Conservation (phyloP, 306 rosid genomes). For the Dalbergia cultrata region DNA sequence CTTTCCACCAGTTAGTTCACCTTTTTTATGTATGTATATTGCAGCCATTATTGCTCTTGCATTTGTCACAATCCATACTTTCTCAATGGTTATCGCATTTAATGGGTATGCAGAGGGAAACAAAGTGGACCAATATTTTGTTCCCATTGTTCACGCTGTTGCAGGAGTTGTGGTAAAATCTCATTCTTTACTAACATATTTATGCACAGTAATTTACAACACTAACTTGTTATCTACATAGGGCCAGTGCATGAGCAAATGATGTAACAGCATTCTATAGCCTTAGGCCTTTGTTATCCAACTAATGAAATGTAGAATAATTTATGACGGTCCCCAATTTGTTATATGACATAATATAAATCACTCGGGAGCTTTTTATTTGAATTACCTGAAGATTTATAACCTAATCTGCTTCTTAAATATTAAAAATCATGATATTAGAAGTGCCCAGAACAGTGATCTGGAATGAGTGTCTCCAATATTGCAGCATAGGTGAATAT, state of each 20-base stretch:
- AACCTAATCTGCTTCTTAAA: slow-evolving; percentile 27
- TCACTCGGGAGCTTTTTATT: not conserved
- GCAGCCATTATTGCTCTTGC: slow-evolving; percentile 92
- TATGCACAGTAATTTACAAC: slow-evolving; percentile 17
- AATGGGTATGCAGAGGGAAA: slow-evolving; percentile 88
- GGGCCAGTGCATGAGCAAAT: slow-evolving; percentile 15
- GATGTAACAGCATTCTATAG: not conserved
- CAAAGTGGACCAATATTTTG: slow-evolving; percentile 79
- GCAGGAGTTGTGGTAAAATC: slow-evolving; percentile 84
- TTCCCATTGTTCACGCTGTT: slow-evolving; percentile 76
- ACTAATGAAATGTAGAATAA: not conserved
- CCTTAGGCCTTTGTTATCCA: not conserved
- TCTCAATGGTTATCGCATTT: slow-evolving; percentile 96
- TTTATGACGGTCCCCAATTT: not conserved
- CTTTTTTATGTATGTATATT: slow-evolving; percentile 40
- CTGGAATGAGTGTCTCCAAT: not conserved
- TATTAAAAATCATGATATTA: slow-evolving; percentile 8
- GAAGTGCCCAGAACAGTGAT: slow-evolving; percentile 6
- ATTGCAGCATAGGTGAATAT: slow-evolving; percentile 23
- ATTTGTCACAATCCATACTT: slow-evolving; percentile 91
- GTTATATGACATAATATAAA: slow-evolving; percentile 1
- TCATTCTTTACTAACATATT: slow-evolving; percentile 38
- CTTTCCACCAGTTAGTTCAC: slow-evolving; percentile 25
- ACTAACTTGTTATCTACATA: slow-evolving; percentile 27
- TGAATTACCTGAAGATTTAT: slow-evolving; percentile 1